Conservation (phyloP, 2,329 filamentous ascomycete species). For the Sclerotinia sclerotiorum region DNA sequence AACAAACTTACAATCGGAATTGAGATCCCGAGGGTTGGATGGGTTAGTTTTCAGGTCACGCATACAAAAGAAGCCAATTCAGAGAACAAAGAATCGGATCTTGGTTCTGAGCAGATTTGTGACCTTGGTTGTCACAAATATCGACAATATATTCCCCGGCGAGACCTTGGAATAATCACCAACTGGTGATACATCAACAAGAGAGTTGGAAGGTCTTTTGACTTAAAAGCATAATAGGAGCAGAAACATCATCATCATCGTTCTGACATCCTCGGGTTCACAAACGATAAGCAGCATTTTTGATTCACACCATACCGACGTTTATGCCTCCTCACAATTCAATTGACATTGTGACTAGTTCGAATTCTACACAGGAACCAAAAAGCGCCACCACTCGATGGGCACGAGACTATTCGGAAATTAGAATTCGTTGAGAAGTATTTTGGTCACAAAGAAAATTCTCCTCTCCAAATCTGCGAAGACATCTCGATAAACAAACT, state of each 20-base stretch:
- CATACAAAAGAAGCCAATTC: background rate
- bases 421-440: background rate
- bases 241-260: background rate
- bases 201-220: background rate
- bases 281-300: background rate
- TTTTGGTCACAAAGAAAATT: slow-evolving; percentile 12
- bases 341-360: background rate
- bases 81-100: slow-evolving; percentile 2
- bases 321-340: slow-evolving; percentile 3
- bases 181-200: background rate
- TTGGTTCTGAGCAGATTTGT: background rate
- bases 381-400: slow-evolving; percentile 3
- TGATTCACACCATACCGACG: background rate
- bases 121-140: background rate
- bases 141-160: background rate
- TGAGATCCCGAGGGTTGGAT: background rate
- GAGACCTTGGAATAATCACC: background rate
- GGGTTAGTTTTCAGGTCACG: background rate
- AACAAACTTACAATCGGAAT: background rate
- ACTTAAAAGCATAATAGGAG: background rate
- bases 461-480: background rate
- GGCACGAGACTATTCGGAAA: slow-evolving; percentile 7
- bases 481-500: background rate
- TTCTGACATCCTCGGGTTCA: background rate
- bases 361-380: background rate